Conservation (phyloP, 176 grass and related monocot genomes). For the Coix lacrymajobi region DNA sequence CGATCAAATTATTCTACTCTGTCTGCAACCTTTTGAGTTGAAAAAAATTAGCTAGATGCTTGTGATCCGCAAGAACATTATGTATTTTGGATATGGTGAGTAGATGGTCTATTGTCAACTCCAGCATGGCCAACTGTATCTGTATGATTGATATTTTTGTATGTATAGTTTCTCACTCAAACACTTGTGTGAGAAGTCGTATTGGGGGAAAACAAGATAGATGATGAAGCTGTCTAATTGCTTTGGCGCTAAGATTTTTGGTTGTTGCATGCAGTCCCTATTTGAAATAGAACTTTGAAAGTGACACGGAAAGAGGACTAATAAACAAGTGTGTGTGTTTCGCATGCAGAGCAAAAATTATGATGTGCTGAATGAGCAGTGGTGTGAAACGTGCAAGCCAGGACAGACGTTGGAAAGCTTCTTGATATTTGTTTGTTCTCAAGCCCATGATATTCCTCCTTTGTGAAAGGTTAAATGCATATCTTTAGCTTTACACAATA, state of each 20-base stretch:
- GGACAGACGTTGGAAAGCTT: neutral
- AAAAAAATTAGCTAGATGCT: neutral
- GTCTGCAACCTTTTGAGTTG: neutral
- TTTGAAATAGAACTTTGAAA: neutral
- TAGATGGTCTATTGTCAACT: slow-evolving; percentile 12
- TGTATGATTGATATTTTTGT: neutral
- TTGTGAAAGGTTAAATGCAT: neutral
- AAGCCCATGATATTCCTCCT: neutral
- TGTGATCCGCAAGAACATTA: slow-evolving; percentile 17
- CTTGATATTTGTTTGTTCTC: neutral
- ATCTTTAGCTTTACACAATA: neutral
- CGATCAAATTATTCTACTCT: neutral
- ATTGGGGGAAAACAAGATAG: neutral
- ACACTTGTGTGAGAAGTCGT: neutral
- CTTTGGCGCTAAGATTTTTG: neutral
- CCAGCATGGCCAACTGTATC: neutral
- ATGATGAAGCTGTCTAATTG: neutral
- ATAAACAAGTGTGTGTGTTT: neutral
- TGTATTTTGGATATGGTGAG: neutral
- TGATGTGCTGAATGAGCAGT: neutral
- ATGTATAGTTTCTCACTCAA: neutral
- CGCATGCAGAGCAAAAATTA: neutral
- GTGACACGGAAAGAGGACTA: neutral
- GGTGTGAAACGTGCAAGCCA: neutral
- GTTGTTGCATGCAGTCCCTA: neutral